phyloP scores from a whole-genome alignment of 2,329 filamentous ascomycete species.

The Aspergillus sp. region DNA sequence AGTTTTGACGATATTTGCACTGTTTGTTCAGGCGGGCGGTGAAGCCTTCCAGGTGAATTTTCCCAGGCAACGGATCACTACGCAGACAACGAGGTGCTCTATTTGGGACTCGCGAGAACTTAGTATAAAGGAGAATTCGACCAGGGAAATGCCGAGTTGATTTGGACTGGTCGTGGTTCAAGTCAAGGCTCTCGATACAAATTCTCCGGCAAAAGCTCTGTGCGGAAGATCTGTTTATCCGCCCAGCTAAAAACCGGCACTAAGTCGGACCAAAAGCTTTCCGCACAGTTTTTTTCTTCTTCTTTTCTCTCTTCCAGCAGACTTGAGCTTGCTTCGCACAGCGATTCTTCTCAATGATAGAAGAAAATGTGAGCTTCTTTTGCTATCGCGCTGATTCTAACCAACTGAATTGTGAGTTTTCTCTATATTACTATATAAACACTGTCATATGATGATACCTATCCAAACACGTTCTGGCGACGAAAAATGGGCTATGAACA shows the following conservation, averaged over 20 bases:
- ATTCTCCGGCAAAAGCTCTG: too few species aligned
- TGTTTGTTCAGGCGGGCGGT: constrained; percentile 24
- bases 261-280: too few species aligned
- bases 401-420: constrained; percentile 20
- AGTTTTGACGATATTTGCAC: constrained; percentile 29
- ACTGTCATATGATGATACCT: constrained; percentile 43
- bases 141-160: too few species aligned
- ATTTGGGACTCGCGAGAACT: too few species aligned
- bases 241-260: too few species aligned
- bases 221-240: too few species aligned
- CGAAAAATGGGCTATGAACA: constrained; percentile 48
- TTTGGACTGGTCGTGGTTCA: too few species aligned
- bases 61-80: neutral
- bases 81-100: too few species aligned
- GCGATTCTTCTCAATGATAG: constrained; percentile 15
- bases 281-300: neutral
- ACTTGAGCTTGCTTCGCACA: constrained; percentile 4
- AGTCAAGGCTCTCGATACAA: too few species aligned
- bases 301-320: constrained; percentile 10
- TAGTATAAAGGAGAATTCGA: too few species aligned
- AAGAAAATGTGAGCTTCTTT: neutral
- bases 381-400: constrained; percentile 8
- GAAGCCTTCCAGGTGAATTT: neutral
- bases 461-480: constrained; percentile 49
- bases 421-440: neutral